Evolutionary conservation across 306 rosid genomes (phyloP).

Genomic region (Fagus crenata): DNA sequence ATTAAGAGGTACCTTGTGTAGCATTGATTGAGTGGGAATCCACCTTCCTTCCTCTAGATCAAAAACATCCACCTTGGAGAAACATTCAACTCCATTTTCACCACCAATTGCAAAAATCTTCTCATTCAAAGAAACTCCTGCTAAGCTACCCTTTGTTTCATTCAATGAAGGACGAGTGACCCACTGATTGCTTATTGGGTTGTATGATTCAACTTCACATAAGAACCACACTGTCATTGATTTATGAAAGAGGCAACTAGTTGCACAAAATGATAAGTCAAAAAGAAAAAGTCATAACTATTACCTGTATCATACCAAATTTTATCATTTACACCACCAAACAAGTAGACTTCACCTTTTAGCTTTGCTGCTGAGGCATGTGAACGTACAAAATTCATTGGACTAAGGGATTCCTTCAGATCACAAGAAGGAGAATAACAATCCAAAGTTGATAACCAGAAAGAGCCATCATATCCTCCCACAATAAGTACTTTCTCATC

Average conservation of each 20-base stretch:
- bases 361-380: slow-evolving; percentile 34
- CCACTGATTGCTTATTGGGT: slow-evolving; percentile 37
- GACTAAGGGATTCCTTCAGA: slow-evolving; percentile 32
- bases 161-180: slow-evolving; percentile 35
- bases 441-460: slow-evolving; percentile 31
- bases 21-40: slow-evolving; percentile 42
- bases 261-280: neutral
- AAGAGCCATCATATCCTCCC: slow-evolving; percentile 49
- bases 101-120: slow-evolving; percentile 55
- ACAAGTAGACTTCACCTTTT: slow-evolving; percentile 37
- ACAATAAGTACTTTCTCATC: slow-evolving; percentile 38
- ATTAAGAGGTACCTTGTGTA: slow-evolving; percentile 26
- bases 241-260: slow-evolving; percentile 2
- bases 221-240: slow-evolving; percentile 8
- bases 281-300: neutral
- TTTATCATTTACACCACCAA: slow-evolving; percentile 38
- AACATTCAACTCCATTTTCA: slow-evolving; percentile 39
- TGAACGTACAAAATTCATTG: slow-evolving; percentile 41
- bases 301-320: slow-evolving; percentile 47
- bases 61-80: slow-evolving; percentile 46
- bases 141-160: slow-evolving; percentile 41
- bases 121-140: slow-evolving; percentile 41
- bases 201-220: slow-evolving; percentile 48
- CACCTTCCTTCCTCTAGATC: slow-evolving; percentile 42
- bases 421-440: slow-evolving; percentile 37